Evolutionary conservation across 2,329 filamentous ascomycete species (phyloP).

Genomic region (Beauveria rudraprayagi): DNA sequence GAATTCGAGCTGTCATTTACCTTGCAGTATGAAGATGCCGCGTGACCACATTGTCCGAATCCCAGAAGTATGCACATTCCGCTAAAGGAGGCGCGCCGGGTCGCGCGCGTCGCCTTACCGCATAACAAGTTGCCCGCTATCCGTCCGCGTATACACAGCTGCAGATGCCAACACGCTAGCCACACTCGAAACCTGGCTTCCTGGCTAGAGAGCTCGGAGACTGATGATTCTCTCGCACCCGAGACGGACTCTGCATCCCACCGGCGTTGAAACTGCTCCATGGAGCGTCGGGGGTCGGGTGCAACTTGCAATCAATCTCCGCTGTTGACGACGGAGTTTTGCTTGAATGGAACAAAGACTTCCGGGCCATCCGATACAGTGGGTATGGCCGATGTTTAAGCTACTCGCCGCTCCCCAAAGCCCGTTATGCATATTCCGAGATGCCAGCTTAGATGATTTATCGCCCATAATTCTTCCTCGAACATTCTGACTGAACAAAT

Average conservation of each 20-base stretch:
- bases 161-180: not conserved
- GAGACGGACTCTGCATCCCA: not conserved
- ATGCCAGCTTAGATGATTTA: too few relatives aligned
- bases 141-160: not conserved
- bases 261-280: not conserved
- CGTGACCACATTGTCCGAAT: not conserved
- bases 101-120: too few relatives aligned
- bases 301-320: not conserved
- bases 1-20: not conserved
- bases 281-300: conserved; percentile 2
- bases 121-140: not conserved
- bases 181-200: not conserved
- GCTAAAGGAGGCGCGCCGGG: too few relatives aligned
- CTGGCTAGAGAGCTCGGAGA: not conserved
- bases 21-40: not conserved
- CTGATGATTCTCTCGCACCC: not conserved
- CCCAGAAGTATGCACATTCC: not conserved
- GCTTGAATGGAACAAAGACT: not conserved
- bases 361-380: conserved; percentile 1
- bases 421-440: not conserved
- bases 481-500: too few relatives aligned
- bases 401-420: not conserved
- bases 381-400: not conserved
- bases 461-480: too few relatives aligned
- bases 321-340: not conserved